Conservation (phyloP, 768 basidiomycete species). For the Termitomyces sp. region DNA sequence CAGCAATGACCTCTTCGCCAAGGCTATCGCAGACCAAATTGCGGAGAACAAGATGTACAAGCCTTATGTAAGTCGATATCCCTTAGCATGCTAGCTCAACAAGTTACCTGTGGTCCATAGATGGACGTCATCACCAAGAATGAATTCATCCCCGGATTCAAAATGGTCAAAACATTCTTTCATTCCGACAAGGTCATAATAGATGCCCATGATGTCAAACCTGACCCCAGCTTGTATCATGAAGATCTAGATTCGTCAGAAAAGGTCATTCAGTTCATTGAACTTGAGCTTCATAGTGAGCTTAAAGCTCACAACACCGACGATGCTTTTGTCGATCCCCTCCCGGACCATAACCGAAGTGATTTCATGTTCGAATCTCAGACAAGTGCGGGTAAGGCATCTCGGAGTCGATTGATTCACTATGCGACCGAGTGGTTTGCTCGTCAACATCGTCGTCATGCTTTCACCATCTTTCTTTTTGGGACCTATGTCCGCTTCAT, state of each 20-base stretch:
- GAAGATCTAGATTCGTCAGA: background rate
- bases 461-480: too few relatives aligned
- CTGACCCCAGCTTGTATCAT: constrained; percentile 4
- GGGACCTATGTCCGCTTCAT: too few relatives aligned
- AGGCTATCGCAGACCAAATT: background rate
- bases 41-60: background rate
- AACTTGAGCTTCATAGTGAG: constrained; percentile 11
- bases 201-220: background rate
- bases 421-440: too few relatives aligned
- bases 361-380: background rate
- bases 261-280: constrained; percentile 6
- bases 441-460: too few relatives aligned
- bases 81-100: background rate
- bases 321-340: constrained; percentile 5
- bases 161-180: too few relatives aligned
- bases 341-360: background rate
- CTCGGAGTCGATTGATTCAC: constrained; percentile 17
- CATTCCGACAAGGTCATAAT: background rate
- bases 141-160: too few relatives aligned
- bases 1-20: background rate
- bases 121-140: background rate
- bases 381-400: background rate
- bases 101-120: background rate
- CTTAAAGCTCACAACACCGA: too few relatives aligned
- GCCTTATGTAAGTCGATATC: background rate